Conservation (phyloP, 1,284 basidiomycete species). For the Cutaneotrichosporon sp. region DNA sequence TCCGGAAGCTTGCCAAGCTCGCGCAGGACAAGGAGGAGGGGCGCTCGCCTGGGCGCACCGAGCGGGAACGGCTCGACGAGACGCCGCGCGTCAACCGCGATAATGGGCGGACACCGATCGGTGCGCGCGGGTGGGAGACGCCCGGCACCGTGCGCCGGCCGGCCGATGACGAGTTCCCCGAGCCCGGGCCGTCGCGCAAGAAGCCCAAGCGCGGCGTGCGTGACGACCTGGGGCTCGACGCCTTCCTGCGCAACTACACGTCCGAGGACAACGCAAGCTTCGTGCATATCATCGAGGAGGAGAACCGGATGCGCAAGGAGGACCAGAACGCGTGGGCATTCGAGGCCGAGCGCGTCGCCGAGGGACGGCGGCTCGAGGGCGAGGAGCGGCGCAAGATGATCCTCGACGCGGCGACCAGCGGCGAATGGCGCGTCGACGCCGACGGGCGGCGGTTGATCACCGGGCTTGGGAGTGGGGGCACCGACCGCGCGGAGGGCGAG, state of each 20-base stretch:
- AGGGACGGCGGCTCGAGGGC: slow-evolving; percentile 55
- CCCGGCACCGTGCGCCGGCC: slow-evolving; percentile 25
- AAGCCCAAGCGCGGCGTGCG: slow-evolving; percentile 29
- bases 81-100: slow-evolving; percentile 43
- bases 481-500: slow-evolving; percentile 36
- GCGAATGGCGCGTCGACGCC: slow-evolving; percentile 42
- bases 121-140: slow-evolving; percentile 49
- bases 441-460: slow-evolving; percentile 43
- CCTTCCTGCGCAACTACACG: slow-evolving; percentile 85
- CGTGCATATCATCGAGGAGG: slow-evolving; percentile 81
- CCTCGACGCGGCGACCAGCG: slow-evolving; percentile 44
- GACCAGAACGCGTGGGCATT: slow-evolving; percentile 86
- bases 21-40: slow-evolving; percentile 47
- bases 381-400: slow-evolving; percentile 52
- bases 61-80: slow-evolving; percentile 22
- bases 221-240: slow-evolving; percentile 66
- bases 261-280: slow-evolving; percentile 96
- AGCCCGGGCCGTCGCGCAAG: slow-evolving; percentile 13
- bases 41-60: background rate
- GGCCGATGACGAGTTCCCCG: slow-evolving; percentile 9
- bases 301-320: slow-evolving; percentile 71
- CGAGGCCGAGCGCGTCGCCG: slow-evolving; percentile 79
- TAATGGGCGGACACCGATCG: slow-evolving; percentile 38
- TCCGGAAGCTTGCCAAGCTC: slow-evolving; percentile 69
- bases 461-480: slow-evolving; percentile 38